Evolutionary conservation across 768 basidiomycete species (phyloP).

Genomic region (Mrakia frigida): DNA sequence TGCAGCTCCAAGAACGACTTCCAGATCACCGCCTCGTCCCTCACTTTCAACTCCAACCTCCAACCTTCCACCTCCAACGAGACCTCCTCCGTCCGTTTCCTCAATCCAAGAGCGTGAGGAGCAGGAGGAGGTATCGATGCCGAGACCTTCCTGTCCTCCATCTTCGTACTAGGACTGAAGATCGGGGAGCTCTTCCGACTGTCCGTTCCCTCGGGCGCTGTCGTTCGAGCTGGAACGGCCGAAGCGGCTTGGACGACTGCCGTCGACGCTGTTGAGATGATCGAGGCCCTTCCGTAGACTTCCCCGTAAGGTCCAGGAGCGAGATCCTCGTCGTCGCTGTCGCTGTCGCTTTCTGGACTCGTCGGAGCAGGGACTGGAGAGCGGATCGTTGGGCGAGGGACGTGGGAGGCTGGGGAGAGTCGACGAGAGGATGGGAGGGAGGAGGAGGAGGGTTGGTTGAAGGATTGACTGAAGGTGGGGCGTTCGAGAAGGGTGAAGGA

Average conservation of each 20-base stretch:
- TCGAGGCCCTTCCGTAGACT: background rate
- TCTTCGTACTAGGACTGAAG: background rate
- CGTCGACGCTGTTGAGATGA: background rate
- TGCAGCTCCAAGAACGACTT: slow-evolving; percentile 3
- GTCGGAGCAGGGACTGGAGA: background rate
- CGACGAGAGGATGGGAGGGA: slow-evolving; percentile 6
- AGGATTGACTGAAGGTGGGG: slow-evolving; percentile 5
- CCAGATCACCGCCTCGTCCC: background rate
- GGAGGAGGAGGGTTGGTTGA: background rate
- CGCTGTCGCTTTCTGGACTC: background rate
- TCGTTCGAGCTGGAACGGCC: background rate
- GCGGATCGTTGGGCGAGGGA: background rate
- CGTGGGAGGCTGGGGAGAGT: background rate
- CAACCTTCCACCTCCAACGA: background rate
- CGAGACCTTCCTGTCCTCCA: background rate
- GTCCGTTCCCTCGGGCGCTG: too few relatives aligned
- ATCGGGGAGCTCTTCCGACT: background rate
- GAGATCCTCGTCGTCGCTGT: background rate
- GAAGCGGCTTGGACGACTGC: background rate
- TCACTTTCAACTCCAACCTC: background rate
- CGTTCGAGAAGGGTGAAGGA: slow-evolving; percentile 2
- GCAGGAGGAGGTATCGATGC: background rate
- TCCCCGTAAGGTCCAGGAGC: slow-evolving; percentile 12
- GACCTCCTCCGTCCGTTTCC: background rate
- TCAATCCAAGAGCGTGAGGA: background rate